Conservation (phyloP, 148 eudicot genomes). For the Cornus florida region DNA sequence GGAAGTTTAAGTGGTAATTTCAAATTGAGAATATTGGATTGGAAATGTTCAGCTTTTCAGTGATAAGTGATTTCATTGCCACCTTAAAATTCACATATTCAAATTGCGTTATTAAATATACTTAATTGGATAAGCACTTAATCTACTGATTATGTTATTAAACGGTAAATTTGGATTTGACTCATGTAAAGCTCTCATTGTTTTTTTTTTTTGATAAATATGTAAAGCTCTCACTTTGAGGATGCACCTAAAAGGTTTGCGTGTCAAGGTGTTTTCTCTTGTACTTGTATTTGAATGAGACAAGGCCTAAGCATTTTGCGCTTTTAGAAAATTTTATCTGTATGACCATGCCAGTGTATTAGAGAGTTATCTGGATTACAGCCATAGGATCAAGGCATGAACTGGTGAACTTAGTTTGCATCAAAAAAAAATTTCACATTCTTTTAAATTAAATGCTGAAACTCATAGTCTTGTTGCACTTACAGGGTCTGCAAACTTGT, state of each 20-base stretch:
- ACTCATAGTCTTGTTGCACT: constrained; percentile 7
- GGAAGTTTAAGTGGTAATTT: too few species aligned
- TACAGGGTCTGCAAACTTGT: constrained; percentile 98
- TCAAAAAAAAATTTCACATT: constrained; percentile 6
- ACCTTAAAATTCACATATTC: too few species aligned
- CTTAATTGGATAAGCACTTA: too few species aligned
- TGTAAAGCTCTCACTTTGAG: neutral
- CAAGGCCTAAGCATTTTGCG: neutral
- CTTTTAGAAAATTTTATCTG: neutral
- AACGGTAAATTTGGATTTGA: neutral
- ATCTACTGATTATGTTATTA: too few species aligned
- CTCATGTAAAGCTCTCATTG: neutral
- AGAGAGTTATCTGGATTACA: neutral
- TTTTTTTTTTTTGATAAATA: neutral
- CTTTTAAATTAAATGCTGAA: constrained; percentile 11
- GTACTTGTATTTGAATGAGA: neutral
- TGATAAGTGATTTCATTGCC: too few species aligned
- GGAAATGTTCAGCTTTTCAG: too few species aligned
- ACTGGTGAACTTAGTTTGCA: neutral
- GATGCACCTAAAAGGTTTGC: constrained; percentile 1
- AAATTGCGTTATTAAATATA: too few species aligned
- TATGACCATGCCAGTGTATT: neutral
- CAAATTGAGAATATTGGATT: too few species aligned
- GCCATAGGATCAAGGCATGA: constrained; percentile 1
- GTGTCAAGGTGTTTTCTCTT: neutral